Evolutionary conservation across 1,284 basidiomycete species (phyloP).

Genomic region (Ustilago vetiveriae): DNA sequence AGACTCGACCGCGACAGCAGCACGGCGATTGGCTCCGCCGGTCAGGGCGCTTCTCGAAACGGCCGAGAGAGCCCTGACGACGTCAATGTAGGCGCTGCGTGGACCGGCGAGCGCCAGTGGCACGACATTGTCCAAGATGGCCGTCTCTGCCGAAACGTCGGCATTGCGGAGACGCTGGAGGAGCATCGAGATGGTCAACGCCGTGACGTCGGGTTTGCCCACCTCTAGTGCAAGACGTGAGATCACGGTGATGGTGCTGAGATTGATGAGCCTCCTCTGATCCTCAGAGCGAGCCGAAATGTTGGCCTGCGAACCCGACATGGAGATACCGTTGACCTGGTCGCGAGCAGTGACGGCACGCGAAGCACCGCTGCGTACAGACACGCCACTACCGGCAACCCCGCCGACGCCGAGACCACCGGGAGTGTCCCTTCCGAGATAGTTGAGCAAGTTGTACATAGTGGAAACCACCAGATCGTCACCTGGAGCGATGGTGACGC

Average conservation of each 20-base stretch:
- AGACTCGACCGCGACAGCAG: slow-evolving; percentile 64
- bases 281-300: slow-evolving; percentile 74
- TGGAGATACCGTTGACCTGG: slow-evolving; percentile 33
- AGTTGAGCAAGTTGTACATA: slow-evolving; percentile 93
- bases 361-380: slow-evolving; percentile 70
- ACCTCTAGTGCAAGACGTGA: slow-evolving; percentile 61
- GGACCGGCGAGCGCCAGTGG: slow-evolving; percentile 85
- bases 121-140: slow-evolving; percentile 89
- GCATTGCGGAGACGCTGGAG: slow-evolving; percentile 85
- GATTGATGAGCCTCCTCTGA: slow-evolving; percentile 82
- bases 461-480: slow-evolving; percentile 93
- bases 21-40: slow-evolving; percentile 45
- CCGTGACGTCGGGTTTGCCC: slow-evolving; percentile 54
- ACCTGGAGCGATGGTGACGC: slow-evolving; percentile 84
- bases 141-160: slow-evolving; percentile 85
- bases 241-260: slow-evolving; percentile 77
- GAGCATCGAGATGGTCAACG: slow-evolving; percentile 80
- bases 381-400: slow-evolving; percentile 70
- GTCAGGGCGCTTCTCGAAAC: slow-evolving; percentile 78
- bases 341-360: slow-evolving; percentile 47
- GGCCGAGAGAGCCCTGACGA: slow-evolving; percentile 84
- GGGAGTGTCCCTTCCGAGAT: slow-evolving; percentile 77
- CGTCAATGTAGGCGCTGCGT: slow-evolving; percentile 81
- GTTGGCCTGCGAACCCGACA: slow-evolving; percentile 42
- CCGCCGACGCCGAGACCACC: slow-evolving; percentile 68